Base-by-base conservation (phyloP, 352 stramenopile species). In the Aphanomyces invadans region DNA sequence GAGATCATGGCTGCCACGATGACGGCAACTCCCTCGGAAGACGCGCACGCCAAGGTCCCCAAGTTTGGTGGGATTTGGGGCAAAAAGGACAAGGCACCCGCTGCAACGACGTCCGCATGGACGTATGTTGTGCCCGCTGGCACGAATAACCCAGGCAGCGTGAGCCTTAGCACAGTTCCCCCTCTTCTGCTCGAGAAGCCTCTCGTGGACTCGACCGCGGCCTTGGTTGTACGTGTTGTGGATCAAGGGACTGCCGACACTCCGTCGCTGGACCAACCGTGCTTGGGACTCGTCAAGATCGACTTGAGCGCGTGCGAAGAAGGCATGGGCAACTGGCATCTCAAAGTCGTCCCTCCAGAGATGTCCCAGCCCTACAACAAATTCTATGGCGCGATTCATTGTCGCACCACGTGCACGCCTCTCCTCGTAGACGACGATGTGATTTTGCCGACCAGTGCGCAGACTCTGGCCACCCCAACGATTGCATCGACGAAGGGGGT, bases 201-300 rank as follows among this genome's bases (percentile, higher is more conserved):
- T 17, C 21, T 52, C 3, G 23, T 64, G 5, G 55, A 64, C 3
- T 25, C n/a, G 55, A 39, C 55, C 4, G 25, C 19, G 1, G 55
- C 55, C 36, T 9, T 88, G 19, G n/a, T 87, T 36, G 77, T 90
- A 10, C 69, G 69, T 9, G 60, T 88, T 26, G 61, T 87, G 0
- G 73, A 86, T 25, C 75, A 78, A 64, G 62, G 52, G 3, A 33
- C 57, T 9, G 61, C 65, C 0, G 4, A 45, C 21, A 46, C 33
- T 4, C 54, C 60, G 0, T 52, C 29, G 1, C 15, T 38, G 5
- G 36, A 21, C 0, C 53, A 73, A 29, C 59, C 15, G 9, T 72
- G 70, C 0, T 60, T 88, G 44, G 81, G 76, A 2, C 77, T 71
- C 38, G 79, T 65, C 17, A 84, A 80, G 52, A 54, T 90, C 10